Conservation (phyloP, 768 basidiomycete genomes). For the Piloderma croceum region DNA sequence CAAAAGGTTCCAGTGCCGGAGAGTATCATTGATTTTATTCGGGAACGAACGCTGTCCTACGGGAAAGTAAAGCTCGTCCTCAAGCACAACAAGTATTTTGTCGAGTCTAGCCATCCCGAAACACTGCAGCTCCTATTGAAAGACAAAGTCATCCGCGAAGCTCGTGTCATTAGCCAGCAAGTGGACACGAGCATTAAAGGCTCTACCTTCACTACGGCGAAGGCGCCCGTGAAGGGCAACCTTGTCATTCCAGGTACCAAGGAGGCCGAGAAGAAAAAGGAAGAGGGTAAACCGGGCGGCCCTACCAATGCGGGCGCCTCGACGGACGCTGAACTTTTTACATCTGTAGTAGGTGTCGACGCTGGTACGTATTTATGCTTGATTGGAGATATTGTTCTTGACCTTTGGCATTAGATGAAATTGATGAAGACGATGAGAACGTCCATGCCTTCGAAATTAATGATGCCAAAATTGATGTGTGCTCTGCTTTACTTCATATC, state of each 20-base stretch:
- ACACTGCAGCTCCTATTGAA: constrained; percentile 83
- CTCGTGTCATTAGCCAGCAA: constrained; percentile 65
- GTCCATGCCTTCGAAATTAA: constrained; percentile 97
- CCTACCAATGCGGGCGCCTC: constrained; percentile 24
- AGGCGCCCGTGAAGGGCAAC: constrained; percentile 78
- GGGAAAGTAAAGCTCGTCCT: constrained; percentile 98
- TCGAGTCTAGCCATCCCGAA: constrained; percentile 94
- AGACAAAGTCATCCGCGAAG: constrained; percentile 79
- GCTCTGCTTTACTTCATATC: constrained; percentile 17
- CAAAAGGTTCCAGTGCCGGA: constrained; percentile 86
- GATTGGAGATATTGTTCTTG: too few relatives aligned
- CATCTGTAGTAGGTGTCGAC: constrained; percentile 94
- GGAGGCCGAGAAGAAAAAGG: constrained; percentile 67
- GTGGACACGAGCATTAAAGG: constrained; percentile 73
- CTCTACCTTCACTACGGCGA: constrained; percentile 70
- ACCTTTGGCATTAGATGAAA: constrained; percentile 74
- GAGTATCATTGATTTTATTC: constrained; percentile 78
- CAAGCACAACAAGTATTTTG: constrained; percentile 96
- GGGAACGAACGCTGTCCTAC: constrained; percentile 90
- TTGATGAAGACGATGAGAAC: constrained; percentile 96
- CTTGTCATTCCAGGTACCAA: constrained; percentile 84
- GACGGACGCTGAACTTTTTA: constrained; percentile 78
- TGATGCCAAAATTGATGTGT: constrained; percentile 87
- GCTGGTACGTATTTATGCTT: constrained; percentile 52
- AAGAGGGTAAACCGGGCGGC: constrained; percentile 39